Evolutionary conservation across 768 basidiomycete genomes (phyloP).

Genomic region (Tylopilus rubrobrunneus): DNA sequence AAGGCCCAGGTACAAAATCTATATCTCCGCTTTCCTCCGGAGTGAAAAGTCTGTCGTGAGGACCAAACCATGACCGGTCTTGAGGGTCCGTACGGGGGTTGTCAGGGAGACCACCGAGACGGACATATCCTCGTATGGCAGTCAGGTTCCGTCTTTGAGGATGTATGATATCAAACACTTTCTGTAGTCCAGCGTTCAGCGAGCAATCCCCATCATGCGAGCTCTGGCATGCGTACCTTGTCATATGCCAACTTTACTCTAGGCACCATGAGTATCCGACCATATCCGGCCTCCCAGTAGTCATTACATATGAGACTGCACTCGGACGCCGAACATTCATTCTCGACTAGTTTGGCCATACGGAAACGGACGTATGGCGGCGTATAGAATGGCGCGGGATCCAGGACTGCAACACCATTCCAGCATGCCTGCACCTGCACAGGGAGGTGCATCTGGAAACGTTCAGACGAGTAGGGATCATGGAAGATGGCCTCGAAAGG

Average conservation of each 20-base stretch:
- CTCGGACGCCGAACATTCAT: constrained; percentile 93
- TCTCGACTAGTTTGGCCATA: constrained; percentile 86
- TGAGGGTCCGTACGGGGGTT: constrained; percentile 96
- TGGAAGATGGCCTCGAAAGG: constrained; percentile 96
- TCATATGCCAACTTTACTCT: constrained; percentile 97
- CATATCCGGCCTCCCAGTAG: constrained; percentile 95
- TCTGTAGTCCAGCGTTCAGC: constrained; percentile 41
- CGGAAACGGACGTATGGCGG: constrained; percentile 91
- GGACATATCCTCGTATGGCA: constrained; percentile 90
- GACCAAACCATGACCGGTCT: constrained; percentile 97
- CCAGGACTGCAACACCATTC: constrained; percentile 96
- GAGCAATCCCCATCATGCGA: neutral
- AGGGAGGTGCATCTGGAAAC: constrained; percentile 91
- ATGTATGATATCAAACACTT: constrained; percentile 94
- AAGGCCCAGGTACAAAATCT: constrained; percentile 76
- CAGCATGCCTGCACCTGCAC: constrained; percentile 97
- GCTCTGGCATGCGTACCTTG: constrained; percentile 43
- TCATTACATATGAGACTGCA: constrained; percentile 98
- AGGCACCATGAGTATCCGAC: constrained; percentile 96
- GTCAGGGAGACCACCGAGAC: constrained; percentile 95
- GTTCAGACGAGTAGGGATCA: constrained; percentile 64
- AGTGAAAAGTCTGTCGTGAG: constrained; percentile 91
- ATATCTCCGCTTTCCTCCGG: constrained; percentile 80
- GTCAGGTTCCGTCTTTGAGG: constrained; percentile 86
- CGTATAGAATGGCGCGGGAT: constrained; percentile 92